These are phyloP conservation scores for Rhodotorula sp. DNA, from an alignment of 1,284 basidiomycete species.

Conservation along the genomic window DNA sequence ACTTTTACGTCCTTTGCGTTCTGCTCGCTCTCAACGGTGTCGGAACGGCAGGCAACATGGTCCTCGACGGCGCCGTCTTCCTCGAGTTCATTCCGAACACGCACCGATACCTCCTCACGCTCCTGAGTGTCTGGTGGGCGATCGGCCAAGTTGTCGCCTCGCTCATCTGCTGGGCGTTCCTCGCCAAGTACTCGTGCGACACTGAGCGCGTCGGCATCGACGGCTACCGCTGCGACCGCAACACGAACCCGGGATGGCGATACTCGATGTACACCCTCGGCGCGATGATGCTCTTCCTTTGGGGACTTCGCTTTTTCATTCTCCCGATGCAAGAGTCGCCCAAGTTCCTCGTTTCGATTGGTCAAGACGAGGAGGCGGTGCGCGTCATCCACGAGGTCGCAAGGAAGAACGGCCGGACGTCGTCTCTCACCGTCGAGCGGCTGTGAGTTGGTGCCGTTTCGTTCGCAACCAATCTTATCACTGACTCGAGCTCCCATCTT, in stretches of 20 bases:
- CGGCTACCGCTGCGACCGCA: background rate
- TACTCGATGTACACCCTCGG: slow-evolving; percentile 6
- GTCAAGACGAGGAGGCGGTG: slow-evolving; percentile 1
- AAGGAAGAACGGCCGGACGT: background rate
- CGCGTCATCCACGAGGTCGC: background rate
- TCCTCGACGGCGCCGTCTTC: slow-evolving; percentile 4
- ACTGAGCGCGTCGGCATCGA: background rate
- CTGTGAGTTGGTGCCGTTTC: background rate
- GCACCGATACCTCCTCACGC: slow-evolving; percentile 1
- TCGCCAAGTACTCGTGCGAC: slow-evolving; percentile 8
- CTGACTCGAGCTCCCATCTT: too few relatives aligned
- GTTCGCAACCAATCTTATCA: background rate
- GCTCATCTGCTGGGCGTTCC: slow-evolving; percentile 8
- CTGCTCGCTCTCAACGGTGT: background rate
- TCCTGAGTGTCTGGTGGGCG: slow-evolving; percentile 1
- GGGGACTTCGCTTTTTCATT: background rate
- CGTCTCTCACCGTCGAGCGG: background rate
- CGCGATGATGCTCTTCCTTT: slow-evolving; percentile 5
- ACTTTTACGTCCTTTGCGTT: slow-evolving; percentile 4
- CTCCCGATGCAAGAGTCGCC: slow-evolving; percentile 6
- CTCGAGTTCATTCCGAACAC: slow-evolving; percentile 8
- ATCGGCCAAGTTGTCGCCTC: slow-evolving; percentile 5
- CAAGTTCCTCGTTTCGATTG: background rate
- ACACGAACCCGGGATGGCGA: background rate
- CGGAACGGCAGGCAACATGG: slow-evolving; percentile 1